Base-by-base conservation (phyloP, 345 rosid genomes). In the Laguncularia racemosa region DNA sequence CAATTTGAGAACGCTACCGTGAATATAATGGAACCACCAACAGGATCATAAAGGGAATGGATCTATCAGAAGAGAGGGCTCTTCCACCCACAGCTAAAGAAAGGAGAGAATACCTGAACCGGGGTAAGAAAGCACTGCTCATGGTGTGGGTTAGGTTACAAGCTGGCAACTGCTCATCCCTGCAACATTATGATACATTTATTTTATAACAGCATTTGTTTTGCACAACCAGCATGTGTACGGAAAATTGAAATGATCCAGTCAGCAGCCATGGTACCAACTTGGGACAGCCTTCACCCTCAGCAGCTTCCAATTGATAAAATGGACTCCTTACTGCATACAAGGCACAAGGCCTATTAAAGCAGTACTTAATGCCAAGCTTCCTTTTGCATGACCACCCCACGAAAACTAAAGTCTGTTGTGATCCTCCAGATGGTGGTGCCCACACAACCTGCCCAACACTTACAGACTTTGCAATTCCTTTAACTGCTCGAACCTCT, bases 361-460 rank as follows among this genome's bases (percentile, higher is more conserved):
- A 71, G 81, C 98, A 89, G 78, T 83, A 83, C 73, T 78, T 92
- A 44, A 92, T 84, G 56, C 97, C 99, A 58, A 93, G 82, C 80
- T 93, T 93, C 74, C 97, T 79, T 55, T 67, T 80, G 46, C 86
- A 75, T 59, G 82, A 70, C 99, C 97, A 89, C 20, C 97, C 97
- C 17, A 83, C 97, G 61, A 87, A 89, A 71, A 93, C 86, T 65
- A 93, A 67, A 71, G 74, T 78, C 50, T 78, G 89, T 63, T 75
- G 51, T 16, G 46, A 57, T 33, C 75, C 83, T 56, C 69, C 71
- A 44, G 52, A 48, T 43, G 61, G 33, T 60, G 96, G 97, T 58
- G 91, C 84, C 99, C 99, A 93, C 52, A 89, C 85, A 33, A 89
- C 99, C 73, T 93, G 99, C 44, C 99, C 96, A 66, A 75, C 71